Conservation (phyloP, 805 yeast genomes). For the Kuraishia capsulata region DNA sequence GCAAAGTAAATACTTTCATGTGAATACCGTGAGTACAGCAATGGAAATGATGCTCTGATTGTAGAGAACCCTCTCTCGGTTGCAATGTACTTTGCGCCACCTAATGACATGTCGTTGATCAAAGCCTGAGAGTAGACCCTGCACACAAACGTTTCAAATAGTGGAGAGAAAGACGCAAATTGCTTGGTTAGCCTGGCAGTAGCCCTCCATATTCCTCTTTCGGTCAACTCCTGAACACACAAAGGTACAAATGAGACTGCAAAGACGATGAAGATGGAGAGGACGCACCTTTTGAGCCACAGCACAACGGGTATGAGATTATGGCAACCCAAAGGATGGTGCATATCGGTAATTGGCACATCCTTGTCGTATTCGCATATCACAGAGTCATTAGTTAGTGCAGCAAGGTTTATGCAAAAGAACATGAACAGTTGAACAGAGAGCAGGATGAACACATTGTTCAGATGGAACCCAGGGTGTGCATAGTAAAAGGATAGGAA, state of each 20-base stretch:
- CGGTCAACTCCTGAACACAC: constrained; percentile 68
- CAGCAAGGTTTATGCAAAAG: constrained; percentile 51
- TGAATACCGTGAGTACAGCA: constrained; percentile 60
- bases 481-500: constrained; percentile 77
- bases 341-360: constrained; percentile 51
- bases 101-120: constrained; percentile 57
- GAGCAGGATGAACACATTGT: constrained; percentile 63
- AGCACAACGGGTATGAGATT: constrained; percentile 61
- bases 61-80: constrained; percentile 84
- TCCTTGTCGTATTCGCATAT: constrained; percentile 53
- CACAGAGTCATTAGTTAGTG: constrained; percentile 51
- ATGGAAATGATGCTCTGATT: constrained; percentile 55
- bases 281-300: constrained; percentile 67
- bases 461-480: constrained; percentile 80
- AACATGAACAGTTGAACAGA: constrained; percentile 58
- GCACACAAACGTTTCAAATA: constrained; percentile 75
- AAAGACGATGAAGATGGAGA: constrained; percentile 69
- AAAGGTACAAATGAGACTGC: constrained; percentile 68
- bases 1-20: constrained; percentile 63
- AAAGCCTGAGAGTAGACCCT: constrained; percentile 67
- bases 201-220: constrained; percentile 68
- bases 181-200: constrained; percentile 55
- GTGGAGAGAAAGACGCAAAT: constrained; percentile 61
- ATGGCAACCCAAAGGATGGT: constrained; percentile 61
- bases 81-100: constrained; percentile 77